Base-by-base conservation (phyloP, 2,329 filamentous ascomycete genomes). In the Septoria petroselini region DNA sequence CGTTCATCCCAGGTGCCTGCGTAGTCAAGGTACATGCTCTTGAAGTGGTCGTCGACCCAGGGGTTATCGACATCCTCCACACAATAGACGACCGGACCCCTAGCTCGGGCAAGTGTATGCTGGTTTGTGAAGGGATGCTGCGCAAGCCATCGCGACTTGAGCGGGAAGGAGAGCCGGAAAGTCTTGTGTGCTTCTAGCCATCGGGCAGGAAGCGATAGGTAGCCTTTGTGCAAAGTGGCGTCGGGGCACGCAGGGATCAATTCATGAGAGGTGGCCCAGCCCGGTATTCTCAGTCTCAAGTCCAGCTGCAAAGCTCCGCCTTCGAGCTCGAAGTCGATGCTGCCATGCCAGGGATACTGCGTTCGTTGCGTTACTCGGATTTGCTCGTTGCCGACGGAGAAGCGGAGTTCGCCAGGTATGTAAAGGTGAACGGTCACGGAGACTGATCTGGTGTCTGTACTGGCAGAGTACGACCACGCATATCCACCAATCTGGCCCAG, bases 51-150 rank as follows among this genome's bases (percentile, higher is more conserved):
- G 1, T 68, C 58, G 42, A 77, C 79, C 76, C 77, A 81, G 0
- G 65, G 29, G 49, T 83, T 81, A 57, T 83, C 80, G 5, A 71
- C 59, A 48, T 83, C 80, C 59, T 84, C 81, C 3, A 78, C 72
- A 50, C 80, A 84, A 62, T 83, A 84, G 4, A 83, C 68, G 4
- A 84, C 60, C 0, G 80, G 81, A 0, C 81, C 81, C 3, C 80
- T 72, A 2, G 74, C 78, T 5, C 83, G 62, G 1, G 75, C 71
- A 30, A 81, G 55, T 2, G 76, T 78, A n/a, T 73, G 65, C 58
- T 82, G 78, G 55, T 76, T 76, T 0, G 79, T 77, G 56, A 77
- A 76, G 0, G 79, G 79, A 57, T 83, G 77, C 0, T 80, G 78
- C 2, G 72, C 64, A 2, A 81, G 57, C 42, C 74, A 73, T 25